phyloP scores from a whole-genome alignment of 805 yeast genomes.

The Metschnikowia lunata region DNA sequence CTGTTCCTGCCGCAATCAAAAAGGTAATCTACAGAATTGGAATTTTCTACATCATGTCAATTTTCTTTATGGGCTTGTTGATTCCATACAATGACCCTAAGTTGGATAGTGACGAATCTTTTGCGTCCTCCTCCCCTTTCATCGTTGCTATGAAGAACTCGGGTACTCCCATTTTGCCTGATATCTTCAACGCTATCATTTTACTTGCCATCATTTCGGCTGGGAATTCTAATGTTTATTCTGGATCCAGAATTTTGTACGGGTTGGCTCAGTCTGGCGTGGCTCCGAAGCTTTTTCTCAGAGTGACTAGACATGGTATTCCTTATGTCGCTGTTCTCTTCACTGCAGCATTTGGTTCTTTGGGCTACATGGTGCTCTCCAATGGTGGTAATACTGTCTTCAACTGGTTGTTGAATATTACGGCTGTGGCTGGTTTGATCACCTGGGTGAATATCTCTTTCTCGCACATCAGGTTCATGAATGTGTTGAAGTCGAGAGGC shows the following conservation, averaged over 20 bases:
- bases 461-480: conserved; percentile 68
- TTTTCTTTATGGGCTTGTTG: conserved; percentile 65
- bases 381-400: conserved; percentile 55
- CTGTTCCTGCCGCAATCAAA: conserved; percentile 69
- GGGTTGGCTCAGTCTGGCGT: conserved; percentile 57
- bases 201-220: conserved; percentile 68
- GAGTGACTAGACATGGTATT: conserved; percentile 54
- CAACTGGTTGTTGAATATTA: conserved; percentile 68
- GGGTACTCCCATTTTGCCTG: conserved; percentile 60
- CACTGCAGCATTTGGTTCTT: conserved; percentile 58
- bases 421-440: conserved; percentile 74
- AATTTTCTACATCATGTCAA: conserved; percentile 59
- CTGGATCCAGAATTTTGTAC: conserved; percentile 64
- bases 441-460: conserved; percentile 66
- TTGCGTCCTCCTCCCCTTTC: conserved; percentile 59
- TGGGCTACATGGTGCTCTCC: conserved; percentile 57
- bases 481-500: conserved; percentile 56
- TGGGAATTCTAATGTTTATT: conserved; percentile 70
- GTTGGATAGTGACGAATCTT: conserved; percentile 26
- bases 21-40: conserved; percentile 64
- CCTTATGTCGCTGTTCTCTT: conserved; percentile 54
- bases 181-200: conserved; percentile 69
- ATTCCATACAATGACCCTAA: conserved; percentile 66
- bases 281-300: conserved; percentile 51
- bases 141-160: conserved; percentile 66